A percentile compares a stretch with the other conserved stretches of the same genome.
Evolutionary conservation across 208 protist species (phyloP).

Genomic region (Trypanosoma scelopori): DNA sequence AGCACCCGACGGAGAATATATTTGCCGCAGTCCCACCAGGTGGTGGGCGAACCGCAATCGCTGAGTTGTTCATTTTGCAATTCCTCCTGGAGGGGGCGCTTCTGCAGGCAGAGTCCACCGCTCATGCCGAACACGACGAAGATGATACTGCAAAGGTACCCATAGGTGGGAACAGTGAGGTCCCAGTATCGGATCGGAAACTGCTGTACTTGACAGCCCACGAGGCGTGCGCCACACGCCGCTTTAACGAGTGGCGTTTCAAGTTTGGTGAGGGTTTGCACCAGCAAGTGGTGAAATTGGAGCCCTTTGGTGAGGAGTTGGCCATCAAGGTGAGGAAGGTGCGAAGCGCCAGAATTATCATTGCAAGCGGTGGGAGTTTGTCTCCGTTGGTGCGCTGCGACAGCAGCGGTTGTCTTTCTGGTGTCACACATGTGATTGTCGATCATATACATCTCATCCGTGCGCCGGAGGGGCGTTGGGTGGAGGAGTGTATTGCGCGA

Average conservation of each 20-base stretch:
- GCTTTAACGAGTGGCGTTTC: slow-evolving; percentile 76
- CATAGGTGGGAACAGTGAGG: background rate
- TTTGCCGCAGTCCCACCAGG: slow-evolving; percentile 96
- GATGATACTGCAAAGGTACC: slow-evolving; percentile 1
- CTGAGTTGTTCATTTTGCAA: slow-evolving; percentile 84
- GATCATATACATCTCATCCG: slow-evolving; percentile 86
- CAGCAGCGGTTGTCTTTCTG: slow-evolving; percentile 36
- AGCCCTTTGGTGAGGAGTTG: slow-evolving; percentile 19
- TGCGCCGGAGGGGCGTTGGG: slow-evolving; percentile 58
- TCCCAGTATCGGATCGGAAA: slow-evolving; percentile 28
- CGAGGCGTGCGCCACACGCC: slow-evolving; percentile 65
- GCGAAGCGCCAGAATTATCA: slow-evolving; percentile 48
- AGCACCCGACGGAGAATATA: slow-evolving; percentile 93
- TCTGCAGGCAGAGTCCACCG: slow-evolving; percentile 18
- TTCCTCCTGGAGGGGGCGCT: slow-evolving; percentile 70
- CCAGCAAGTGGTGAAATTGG: slow-evolving; percentile 55
- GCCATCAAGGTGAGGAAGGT: slow-evolving; percentile 25
- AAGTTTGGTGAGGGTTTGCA: slow-evolving; percentile 78
- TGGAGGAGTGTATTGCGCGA: slow-evolving; percentile 87
- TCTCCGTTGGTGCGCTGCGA: slow-evolving; percentile 50
- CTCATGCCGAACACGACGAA: background rate
- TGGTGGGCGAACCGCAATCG: slow-evolving; percentile 93
- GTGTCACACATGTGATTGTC: slow-evolving; percentile 76
- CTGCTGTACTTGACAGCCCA: slow-evolving; percentile 82
- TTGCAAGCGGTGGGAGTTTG: slow-evolving; percentile 55